Evolutionary conservation across 2,329 filamentous ascomycete genomes (phyloP), one percentile per base, ranked within the genome.

Genomic region (Colletotrichum euphorbiae): DNA sequence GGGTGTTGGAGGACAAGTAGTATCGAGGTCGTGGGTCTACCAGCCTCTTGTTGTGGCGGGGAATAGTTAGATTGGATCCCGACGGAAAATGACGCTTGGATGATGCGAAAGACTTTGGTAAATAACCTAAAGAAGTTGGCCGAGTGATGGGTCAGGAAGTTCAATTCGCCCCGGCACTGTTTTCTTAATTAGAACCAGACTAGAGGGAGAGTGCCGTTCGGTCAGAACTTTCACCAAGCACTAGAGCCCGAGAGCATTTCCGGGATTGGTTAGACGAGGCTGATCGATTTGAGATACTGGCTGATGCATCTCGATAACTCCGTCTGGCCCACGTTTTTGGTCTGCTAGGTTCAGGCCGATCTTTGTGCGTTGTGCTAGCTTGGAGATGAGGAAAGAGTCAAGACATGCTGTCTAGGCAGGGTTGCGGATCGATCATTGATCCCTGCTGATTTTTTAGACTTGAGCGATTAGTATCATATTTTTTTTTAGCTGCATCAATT

Each of bases 1-100:
- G 69, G 67, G 67, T 71, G 17, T 21, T 71, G 33, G 62, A 67
- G 24, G 58, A 62, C 6, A 70, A 58, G 17, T 54, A 28, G 58
- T 2, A 28, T 28, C 28, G 28, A 6, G 28, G 7, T 28, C 6
- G 28, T 28, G 28, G 6, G 28, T 28, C 28, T 28, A 28, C 6
- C 28, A 6, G 28, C 28, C 28, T 7, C 28, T 28, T 28, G 6
- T 28, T 28, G 28, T 28, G 28, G 28, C 28, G 28, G 28, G 28
- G 28, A 28, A 8, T 8, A 28, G 6, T 28, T 1, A 48, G 45
- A 24, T 4, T 19, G 24, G 17, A 28, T 21, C 17, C 17, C 21
- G 45, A 2, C 6, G 36, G 8, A 15, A 48, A 8, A 21, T 48
- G 19, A 48, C 42, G 42, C 19, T 5, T 19, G 15, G 42, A n/a